Conservation (phyloP, 1,284 basidiomycete genomes). For the Salmacisia buchloeana region DNA sequence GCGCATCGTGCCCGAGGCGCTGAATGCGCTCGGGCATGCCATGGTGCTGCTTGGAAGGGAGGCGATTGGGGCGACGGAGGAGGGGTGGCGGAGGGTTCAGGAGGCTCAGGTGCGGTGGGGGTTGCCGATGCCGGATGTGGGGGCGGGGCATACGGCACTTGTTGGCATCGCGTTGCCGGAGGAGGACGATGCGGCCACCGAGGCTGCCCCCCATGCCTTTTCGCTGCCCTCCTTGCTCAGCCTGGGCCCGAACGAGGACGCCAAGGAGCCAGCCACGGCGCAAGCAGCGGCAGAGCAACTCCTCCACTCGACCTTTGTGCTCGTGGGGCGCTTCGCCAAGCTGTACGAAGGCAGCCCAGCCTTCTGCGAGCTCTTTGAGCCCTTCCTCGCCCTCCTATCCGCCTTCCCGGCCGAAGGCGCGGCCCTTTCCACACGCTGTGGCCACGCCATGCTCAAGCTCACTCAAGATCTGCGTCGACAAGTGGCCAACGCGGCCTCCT, state of each 20-base stretch:
- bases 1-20: constrained; percentile 79
- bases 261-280: constrained; percentile 1
- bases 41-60: background rate
- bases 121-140: constrained; percentile 43
- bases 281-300: constrained; percentile 15
- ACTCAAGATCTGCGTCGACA: constrained; percentile 53
- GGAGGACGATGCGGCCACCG: constrained; percentile 10
- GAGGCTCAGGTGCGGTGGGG: constrained; percentile 23
- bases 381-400: constrained; percentile 17
- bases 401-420: constrained; percentile 3
- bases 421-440: background rate
- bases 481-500: constrained; percentile 65
- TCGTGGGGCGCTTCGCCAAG: constrained; percentile 28
- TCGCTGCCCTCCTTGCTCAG: constrained; percentile 21
- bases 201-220: constrained; percentile 10
- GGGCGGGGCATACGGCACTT: constrained; percentile 21
- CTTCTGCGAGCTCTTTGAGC: constrained; percentile 43
- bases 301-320: constrained; percentile 21
- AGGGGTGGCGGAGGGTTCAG: constrained; percentile 7
- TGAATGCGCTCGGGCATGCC: constrained; percentile 56
- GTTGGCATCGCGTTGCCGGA: constrained; percentile 8
- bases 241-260: background rate
- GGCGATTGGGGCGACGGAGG: background rate
- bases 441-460: background rate
- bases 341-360: constrained; percentile 39